A percentile compares a stretch with the other conserved stretches of the same genome.
Conservation (phyloP, 2,329 filamentous ascomycete genomes). For the Fusarium citri region DNA sequence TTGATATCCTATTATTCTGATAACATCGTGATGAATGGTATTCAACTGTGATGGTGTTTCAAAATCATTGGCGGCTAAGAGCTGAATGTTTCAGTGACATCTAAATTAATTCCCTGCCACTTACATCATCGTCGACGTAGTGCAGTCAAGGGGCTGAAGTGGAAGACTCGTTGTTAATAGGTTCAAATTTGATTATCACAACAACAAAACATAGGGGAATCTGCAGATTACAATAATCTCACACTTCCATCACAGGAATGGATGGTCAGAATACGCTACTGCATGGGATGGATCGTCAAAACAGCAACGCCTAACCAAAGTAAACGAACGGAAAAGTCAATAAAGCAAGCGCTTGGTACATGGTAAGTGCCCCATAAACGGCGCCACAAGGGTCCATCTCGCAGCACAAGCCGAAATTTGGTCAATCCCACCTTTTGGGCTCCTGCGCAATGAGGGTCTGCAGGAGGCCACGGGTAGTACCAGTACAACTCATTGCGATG, state of each 20-base stretch:
- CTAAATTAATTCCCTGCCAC: slow-evolving; percentile 14
- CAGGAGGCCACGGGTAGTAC: background rate
- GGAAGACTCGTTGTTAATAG: background rate
- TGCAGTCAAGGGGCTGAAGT: background rate
- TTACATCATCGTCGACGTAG: slow-evolving; percentile 30
- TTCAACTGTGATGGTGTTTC: background rate
- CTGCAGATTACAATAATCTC: slow-evolving; percentile 5
- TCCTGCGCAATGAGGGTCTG: slow-evolving; percentile 2
- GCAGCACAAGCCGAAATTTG: slow-evolving; percentile 40
- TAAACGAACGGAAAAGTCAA: slow-evolving; percentile 3
- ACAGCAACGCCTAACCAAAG: background rate
- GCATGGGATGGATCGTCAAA: slow-evolving; percentile 4
- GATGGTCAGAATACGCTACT: slow-evolving; percentile 4
- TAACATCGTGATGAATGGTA: background rate
- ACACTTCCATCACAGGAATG: background rate
- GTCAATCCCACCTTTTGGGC: slow-evolving; percentile 21
- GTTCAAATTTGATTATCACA: background rate
- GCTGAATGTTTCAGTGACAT: slow-evolving; percentile 26
- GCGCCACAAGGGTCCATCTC: slow-evolving; percentile 39
- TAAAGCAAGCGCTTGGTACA: slow-evolving; percentile 18
- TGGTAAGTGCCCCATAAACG: slow-evolving; percentile 29
- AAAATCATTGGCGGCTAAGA: background rate
- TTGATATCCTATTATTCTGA: background rate
- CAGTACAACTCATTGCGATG: background rate
- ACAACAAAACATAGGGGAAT: background rate